phyloP scores from a whole-genome alignment of 495 filamentous ascomycete species.

The Tuber brumale region DNA sequence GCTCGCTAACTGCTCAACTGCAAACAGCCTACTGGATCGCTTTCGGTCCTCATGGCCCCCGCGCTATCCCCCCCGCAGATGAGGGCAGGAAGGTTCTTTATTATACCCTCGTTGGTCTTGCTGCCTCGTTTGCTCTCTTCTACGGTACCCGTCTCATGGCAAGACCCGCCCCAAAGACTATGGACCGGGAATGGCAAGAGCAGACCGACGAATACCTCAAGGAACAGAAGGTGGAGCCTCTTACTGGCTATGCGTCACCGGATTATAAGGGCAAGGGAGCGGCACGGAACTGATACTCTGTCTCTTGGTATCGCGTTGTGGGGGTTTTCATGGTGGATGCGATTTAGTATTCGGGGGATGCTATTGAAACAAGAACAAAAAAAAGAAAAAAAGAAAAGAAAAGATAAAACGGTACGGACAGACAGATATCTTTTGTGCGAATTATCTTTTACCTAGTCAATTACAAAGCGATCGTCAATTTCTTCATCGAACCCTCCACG shows the following conservation, averaged over 20 bases:
- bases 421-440: constrained; percentile 1
- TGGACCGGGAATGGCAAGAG: constrained; percentile 94
- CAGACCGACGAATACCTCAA: constrained; percentile 82
- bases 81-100: constrained; percentile 67
- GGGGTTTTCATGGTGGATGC: constrained; percentile 6
- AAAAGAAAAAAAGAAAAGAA: neutral
- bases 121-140: constrained; percentile 59
- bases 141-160: constrained; percentile 57
- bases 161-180: constrained; percentile 66
- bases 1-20: constrained; percentile 18
- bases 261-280: constrained; percentile 74
- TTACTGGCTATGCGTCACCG: constrained; percentile 76
- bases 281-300: constrained; percentile 53
- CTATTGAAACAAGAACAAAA: neutral
- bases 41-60: constrained; percentile 91
- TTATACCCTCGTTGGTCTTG: constrained; percentile 60
- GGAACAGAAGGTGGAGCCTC: constrained; percentile 86
- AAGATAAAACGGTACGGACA: constrained; percentile 3
- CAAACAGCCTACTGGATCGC: constrained; percentile 91
- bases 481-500: neutral
- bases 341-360: neutral
- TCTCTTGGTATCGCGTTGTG: neutral
- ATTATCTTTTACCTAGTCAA: constrained; percentile 4
- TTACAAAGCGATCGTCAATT: neutral
- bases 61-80: constrained; percentile 69